Conservation (phyloP, 1,284 basidiomycete species). For the Ceratobasidium papillatum region DNA sequence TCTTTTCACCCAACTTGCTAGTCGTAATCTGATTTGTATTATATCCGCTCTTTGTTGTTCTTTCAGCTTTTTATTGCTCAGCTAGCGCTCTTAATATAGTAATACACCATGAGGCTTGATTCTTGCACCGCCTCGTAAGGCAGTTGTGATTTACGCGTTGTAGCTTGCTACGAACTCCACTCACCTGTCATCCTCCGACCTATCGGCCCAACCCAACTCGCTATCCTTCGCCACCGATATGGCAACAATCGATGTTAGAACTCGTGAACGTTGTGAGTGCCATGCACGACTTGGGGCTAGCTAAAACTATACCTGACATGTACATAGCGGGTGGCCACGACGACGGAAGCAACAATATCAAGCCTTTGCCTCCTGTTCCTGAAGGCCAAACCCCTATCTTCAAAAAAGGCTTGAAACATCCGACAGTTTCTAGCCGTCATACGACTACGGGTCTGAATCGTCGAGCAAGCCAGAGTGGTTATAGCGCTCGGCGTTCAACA, state of each 20-base stretch:
- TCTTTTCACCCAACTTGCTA: too few species aligned
- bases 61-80: neutral
- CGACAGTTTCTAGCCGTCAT: neutral
- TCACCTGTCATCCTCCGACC: neutral
- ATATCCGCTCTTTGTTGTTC: neutral
- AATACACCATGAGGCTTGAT: neutral
- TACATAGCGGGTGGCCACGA: neutral
- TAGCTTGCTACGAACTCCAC: neutral
- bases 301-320: neutral
- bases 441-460: neutral
- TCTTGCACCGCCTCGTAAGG: neutral
- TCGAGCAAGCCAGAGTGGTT: neutral
- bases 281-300: neutral
- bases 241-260: neutral
- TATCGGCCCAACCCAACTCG: neutral
- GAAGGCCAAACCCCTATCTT: neutral
- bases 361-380: neutral
- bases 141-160: neutral
- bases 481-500: neutral
- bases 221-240: neutral
- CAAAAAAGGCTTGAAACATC: neutral
- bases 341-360: neutral
- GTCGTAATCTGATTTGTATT: conserved; percentile 19
- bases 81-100: neutral
- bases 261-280: neutral